phyloP scores from a whole-genome alignment of 345 rosid species.

The Syzygium aromaticum region DNA sequence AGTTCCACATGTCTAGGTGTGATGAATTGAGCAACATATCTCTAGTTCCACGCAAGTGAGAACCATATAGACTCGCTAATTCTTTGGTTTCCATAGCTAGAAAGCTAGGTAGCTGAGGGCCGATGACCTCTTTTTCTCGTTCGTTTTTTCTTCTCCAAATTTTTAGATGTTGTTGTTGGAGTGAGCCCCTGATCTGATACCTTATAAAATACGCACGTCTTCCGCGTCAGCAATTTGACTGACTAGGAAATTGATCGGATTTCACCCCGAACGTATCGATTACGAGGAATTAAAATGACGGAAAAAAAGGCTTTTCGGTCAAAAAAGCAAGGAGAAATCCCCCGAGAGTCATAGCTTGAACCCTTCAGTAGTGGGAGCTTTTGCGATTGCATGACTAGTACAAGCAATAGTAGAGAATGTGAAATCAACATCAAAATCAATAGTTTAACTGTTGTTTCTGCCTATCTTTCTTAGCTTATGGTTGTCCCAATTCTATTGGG shows the following conservation, averaged over 20 bases:
- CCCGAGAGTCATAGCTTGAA: not conserved
- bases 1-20: not conserved
- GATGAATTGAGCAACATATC: not conserved
- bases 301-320: not conserved
- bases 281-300: not conserved
- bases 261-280: not conserved
- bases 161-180: not conserved
- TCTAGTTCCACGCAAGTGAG: not conserved
- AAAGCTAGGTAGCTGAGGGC: not conserved
- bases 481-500: not conserved
- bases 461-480: not conserved
- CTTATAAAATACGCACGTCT: not conserved
- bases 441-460: not conserved
- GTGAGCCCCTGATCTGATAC: not conserved
- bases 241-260: not conserved
- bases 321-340: not conserved
- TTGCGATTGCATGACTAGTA: not conserved
- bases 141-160: not conserved
- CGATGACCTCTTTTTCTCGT: not conserved
- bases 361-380: too few species aligned
- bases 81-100: not conserved
- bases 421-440: not conserved
- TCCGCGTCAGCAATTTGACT: not conserved
- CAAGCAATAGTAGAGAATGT: not conserved
- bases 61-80: not conserved